Conservation (phyloP, 345 rosid genomes). For the Acer saccharum region DNA sequence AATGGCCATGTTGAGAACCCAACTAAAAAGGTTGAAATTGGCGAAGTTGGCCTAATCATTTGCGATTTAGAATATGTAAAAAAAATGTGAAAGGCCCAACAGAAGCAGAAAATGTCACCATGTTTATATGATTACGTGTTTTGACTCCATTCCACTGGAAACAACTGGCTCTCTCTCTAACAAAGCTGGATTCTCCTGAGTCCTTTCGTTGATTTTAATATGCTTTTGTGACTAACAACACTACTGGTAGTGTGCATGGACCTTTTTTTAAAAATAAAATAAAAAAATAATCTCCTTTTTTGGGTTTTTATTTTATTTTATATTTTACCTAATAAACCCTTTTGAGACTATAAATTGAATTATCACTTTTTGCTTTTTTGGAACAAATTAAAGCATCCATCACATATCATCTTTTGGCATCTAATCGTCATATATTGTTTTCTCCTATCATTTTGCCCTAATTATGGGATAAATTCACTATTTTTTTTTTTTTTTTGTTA, state of each 20-base stretch:
- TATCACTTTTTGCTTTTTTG: too few relatives aligned
- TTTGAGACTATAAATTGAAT: too few relatives aligned
- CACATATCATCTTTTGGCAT: too few relatives aligned
- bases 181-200: not conserved
- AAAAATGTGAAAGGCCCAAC: not conserved
- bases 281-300: not conserved
- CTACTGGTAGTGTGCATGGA: not conserved
- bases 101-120: not conserved
- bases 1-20: not conserved
- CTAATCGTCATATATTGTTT: too few relatives aligned
- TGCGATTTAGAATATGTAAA: not conserved
- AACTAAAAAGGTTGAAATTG: not conserved
- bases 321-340: too few relatives aligned
- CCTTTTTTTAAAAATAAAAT: not conserved
- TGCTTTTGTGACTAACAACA: not conserved
- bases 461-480: too few relatives aligned
- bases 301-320: not conserved
- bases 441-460: too few relatives aligned
- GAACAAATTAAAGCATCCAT: too few relatives aligned
- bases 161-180: not conserved
- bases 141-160: not conserved
- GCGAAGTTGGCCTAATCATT: conserved; percentile 21
- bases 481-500: too few relatives aligned
- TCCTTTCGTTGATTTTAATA: not conserved
- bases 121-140: not conserved